These are phyloP conservation scores for Fibroporia radiculosa DNA, from an alignment of 768 basidiomycete genomes.

Conservation along the genomic window DNA sequence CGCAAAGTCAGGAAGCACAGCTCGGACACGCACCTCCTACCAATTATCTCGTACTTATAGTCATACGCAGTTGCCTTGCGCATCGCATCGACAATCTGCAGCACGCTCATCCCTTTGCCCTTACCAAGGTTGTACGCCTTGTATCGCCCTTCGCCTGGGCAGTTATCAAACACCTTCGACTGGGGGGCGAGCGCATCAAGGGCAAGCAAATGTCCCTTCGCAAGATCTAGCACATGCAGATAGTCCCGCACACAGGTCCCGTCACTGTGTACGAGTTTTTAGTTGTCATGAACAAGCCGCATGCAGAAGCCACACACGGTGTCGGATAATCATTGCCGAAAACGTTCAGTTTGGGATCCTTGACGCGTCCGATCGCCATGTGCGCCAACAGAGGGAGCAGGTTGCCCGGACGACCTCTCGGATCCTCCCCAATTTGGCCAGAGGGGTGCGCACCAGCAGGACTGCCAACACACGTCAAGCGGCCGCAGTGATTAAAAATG, in stretches of 20 bases:
- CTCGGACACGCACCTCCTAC: constrained; percentile 60
- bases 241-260: constrained; percentile 98
- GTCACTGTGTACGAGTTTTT: constrained; percentile 42
- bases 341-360: constrained; percentile 53
- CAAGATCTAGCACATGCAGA: constrained; percentile 88
- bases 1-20: not conserved
- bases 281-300: not conserved
- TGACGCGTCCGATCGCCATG: constrained; percentile 86
- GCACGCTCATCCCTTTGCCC: constrained; percentile 85
- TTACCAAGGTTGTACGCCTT: constrained; percentile 97
- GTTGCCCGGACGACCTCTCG: constrained; percentile 92
- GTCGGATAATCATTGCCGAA: constrained; percentile 99
- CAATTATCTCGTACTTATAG: constrained; percentile 85
- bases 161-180: constrained; percentile 53
- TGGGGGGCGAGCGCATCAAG: constrained; percentile 69
- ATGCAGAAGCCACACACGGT: constrained; percentile 36
- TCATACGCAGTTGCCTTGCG: constrained; percentile 80
- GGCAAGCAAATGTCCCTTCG: constrained; percentile 88
- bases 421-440: constrained; percentile 92
- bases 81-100: constrained; percentile 96
- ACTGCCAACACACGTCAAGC: constrained; percentile 30
- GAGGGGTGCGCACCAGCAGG: constrained; percentile 99
- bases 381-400: constrained; percentile 89
- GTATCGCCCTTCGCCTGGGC: constrained; percentile 51
- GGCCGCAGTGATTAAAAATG: constrained; percentile 3